Percentiles rank a stretch among this genome's conserved stretches.
These are phyloP conservation scores for Begonia loranthoides DNA, from an alignment of 306 rosid species.

Conservation along the genomic window DNA sequence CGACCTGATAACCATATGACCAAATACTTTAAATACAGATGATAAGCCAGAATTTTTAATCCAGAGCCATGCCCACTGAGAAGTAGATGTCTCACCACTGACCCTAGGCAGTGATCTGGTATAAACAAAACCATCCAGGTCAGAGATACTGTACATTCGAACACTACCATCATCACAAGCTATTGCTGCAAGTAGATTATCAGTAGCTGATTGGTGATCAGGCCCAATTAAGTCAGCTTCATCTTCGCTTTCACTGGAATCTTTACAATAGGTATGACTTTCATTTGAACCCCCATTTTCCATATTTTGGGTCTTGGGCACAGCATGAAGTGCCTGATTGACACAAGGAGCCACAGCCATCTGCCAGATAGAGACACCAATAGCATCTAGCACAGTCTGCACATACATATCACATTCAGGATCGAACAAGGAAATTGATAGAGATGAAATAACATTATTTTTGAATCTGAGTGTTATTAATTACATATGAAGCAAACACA, in stretches of 20 bases:
- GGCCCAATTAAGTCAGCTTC: slow-evolving; percentile 30
- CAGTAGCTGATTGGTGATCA: slow-evolving; percentile 16
- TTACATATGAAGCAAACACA: too few relatives aligned
- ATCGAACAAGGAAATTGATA: neutral
- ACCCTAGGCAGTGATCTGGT: slow-evolving; percentile 67
- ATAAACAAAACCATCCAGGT: slow-evolving; percentile 44
- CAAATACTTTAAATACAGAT: slow-evolving; percentile 2
- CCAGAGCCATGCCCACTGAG: neutral
- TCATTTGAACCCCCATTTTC: slow-evolving; percentile 34
- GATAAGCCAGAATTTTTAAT: slow-evolving; percentile 1
- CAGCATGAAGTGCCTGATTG: slow-evolving; percentile 7
- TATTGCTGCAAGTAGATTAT: slow-evolving; percentile 42
- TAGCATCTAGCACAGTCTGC: slow-evolving; percentile 54
- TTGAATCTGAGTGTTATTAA: too few relatives aligned
- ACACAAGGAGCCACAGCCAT: slow-evolving; percentile 49
- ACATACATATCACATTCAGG: neutral
- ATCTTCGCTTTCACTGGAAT: slow-evolving; percentile 47
- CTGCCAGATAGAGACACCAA: slow-evolving; percentile 81
- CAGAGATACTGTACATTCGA: slow-evolving; percentile 44
- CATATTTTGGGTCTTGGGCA: slow-evolving; percentile 3
- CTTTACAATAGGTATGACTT: slow-evolving; percentile 15
- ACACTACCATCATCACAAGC: slow-evolving; percentile 73
- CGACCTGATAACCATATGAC: slow-evolving; percentile 39
- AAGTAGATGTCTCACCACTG: slow-evolving; percentile 51
- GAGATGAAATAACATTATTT: too few relatives aligned